Percentiles rank a stretch among this genome's conserved stretches.
Conservation (phyloP, 2,329 filamentous ascomycete genomes). For the Botrytis porri region DNA sequence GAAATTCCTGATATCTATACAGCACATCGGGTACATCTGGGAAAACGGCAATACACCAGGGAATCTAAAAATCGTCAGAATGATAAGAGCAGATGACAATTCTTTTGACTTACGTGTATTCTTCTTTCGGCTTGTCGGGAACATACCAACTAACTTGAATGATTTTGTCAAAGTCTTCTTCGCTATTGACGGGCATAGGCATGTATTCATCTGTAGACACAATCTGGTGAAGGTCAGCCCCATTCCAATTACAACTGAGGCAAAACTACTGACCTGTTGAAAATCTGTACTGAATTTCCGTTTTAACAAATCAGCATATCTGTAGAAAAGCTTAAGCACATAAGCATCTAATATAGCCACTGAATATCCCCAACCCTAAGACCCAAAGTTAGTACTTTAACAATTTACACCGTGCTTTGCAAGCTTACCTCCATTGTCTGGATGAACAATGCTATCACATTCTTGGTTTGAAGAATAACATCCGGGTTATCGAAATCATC, state of each 20-base stretch:
- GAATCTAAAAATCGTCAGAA: constrained; percentile 54
- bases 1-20: constrained; percentile 97
- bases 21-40: constrained; percentile 98
- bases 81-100: background rate
- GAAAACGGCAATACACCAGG: constrained; percentile 96
- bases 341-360: constrained; percentile 79
- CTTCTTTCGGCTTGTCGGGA: constrained; percentile 72
- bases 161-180: constrained; percentile 92
- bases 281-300: constrained; percentile 93
- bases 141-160: constrained; percentile 95
- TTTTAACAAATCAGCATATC: constrained; percentile 89
- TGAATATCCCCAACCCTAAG: constrained; percentile 82
- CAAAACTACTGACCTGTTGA: constrained; percentile 63
- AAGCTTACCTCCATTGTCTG: constrained; percentile 87
- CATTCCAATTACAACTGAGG: background rate
- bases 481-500: constrained; percentile 83
- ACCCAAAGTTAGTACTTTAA: constrained; percentile 16
- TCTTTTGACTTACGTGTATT: constrained; percentile 57
- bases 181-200: constrained; percentile 93
- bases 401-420: background rate
- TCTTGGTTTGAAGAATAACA: constrained; percentile 89
- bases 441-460: constrained; percentile 88
- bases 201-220: constrained; percentile 97
- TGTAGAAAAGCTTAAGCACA: constrained; percentile 79
- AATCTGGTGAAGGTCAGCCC: constrained; percentile 46